phyloP scores from a whole-genome alignment of 495 filamentous ascomycete species.

The Trichoderma orchidacearum region DNA sequence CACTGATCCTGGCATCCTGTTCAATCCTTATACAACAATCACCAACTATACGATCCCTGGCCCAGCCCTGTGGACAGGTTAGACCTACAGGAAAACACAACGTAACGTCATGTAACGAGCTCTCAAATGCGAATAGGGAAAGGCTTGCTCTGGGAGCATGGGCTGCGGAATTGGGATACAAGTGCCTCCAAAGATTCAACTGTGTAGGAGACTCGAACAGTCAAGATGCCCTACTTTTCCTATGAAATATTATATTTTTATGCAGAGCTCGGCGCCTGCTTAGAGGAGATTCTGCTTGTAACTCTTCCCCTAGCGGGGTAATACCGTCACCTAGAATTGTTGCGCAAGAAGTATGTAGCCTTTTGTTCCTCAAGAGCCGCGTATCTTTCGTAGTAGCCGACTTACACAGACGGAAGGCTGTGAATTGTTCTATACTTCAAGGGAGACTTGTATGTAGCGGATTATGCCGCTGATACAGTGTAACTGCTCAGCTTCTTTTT shows the following conservation, averaged over 20 bases:
- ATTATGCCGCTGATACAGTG: too few species aligned
- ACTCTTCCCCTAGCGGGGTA: too few species aligned
- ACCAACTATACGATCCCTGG: slow-evolving; percentile 38
- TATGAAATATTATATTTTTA: not conserved
- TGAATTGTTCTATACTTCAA: too few species aligned
- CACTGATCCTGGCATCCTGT: slow-evolving; percentile 18
- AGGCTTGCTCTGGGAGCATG: not conserved
- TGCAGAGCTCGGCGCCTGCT: too few species aligned
- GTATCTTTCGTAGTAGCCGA: too few species aligned
- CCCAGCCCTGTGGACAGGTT: not conserved
- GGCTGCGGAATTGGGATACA: not conserved
- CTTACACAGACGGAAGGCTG: too few species aligned
- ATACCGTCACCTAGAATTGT: too few species aligned
- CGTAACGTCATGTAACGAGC: not conserved
- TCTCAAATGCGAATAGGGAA: not conserved
- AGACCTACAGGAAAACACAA: not conserved
- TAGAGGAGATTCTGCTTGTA: too few species aligned
- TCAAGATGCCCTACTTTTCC: not conserved
- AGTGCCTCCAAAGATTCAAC: not conserved
- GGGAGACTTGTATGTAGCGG: too few species aligned
- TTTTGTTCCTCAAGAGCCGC: too few species aligned
- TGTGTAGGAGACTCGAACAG: not conserved
- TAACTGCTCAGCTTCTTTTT: too few species aligned
- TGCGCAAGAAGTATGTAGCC: too few species aligned
- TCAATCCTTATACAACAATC: slow-evolving; percentile 31